Evolutionary conservation across 768 basidiomycete species (phyloP).

Genomic region (Clitopilus hobsonii): DNA sequence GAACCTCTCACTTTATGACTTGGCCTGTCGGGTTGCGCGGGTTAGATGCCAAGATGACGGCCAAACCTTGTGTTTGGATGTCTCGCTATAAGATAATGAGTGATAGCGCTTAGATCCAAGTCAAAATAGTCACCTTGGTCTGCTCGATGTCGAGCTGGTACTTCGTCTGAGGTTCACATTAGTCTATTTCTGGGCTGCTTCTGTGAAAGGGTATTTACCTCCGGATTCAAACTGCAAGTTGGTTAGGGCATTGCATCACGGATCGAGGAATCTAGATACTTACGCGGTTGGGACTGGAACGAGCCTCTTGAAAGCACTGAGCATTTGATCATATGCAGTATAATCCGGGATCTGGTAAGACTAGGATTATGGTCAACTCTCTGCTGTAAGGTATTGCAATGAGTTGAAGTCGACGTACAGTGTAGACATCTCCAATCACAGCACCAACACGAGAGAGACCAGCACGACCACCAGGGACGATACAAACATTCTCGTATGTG

Average conservation of each 20-base stretch:
- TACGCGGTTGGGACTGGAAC: slow-evolving; percentile 89
- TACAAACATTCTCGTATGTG: slow-evolving; percentile 89
- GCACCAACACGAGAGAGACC: slow-evolving; percentile 90
- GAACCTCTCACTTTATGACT: slow-evolving; percentile 43
- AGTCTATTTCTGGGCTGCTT: no score
- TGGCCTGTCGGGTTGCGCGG: slow-evolving; percentile 99
- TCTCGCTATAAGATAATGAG: slow-evolving; percentile 59
- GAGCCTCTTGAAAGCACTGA: slow-evolving; percentile 82
- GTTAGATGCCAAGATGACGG: slow-evolving; percentile 86
- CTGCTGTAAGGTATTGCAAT: no score
- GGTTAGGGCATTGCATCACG: slow-evolving; percentile 17
- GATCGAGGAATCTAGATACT: slow-evolving; percentile 21
- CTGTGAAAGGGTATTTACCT: slow-evolving; percentile 19
- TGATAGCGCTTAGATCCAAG: slow-evolving; percentile 14
- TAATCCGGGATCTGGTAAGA: slow-evolving; percentile 92
- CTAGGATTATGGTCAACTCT: no score
- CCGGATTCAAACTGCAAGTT: slow-evolving; percentile 22
- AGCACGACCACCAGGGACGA: slow-evolving; percentile 90
- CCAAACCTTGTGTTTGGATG: slow-evolving; percentile 76
- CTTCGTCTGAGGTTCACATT: no score
- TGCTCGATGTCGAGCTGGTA: slow-evolving; percentile 79
- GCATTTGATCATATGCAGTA: slow-evolving; percentile 82
- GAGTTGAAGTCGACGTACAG: slow-evolving; percentile 36
- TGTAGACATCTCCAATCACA: slow-evolving; percentile 87
- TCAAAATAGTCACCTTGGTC: slow-evolving; percentile 47